Percentiles rank a stretch among this genome's conserved stretches.
These are phyloP conservation scores for Corynespora cassiicola DNA, from an alignment of 2,329 filamentous ascomycete species.

Conservation along the genomic window DNA sequence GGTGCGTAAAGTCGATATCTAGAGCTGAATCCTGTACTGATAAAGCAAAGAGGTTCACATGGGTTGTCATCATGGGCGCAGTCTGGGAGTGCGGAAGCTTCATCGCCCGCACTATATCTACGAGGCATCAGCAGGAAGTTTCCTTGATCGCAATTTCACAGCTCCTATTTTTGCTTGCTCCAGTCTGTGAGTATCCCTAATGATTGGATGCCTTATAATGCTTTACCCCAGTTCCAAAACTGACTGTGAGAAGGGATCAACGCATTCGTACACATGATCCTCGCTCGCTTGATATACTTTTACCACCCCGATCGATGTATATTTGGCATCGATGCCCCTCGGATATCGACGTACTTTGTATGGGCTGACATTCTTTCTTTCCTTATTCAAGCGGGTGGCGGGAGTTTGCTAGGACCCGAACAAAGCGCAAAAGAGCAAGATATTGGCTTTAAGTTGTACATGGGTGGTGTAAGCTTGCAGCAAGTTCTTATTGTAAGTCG, in stretches of 20 bases:
- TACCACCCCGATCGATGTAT: conserved; percentile 44
- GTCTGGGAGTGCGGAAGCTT: conserved; percentile 53
- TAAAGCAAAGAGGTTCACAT: conserved; percentile 49
- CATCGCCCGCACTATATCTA: conserved; percentile 48
- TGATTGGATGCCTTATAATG: too few relatives aligned
- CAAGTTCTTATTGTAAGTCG: conserved; percentile 36
- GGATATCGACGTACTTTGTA: conserved; percentile 52
- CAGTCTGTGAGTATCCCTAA: conserved; percentile 34
- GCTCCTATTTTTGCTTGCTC: conserved; percentile 54
- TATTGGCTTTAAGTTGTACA: conserved; percentile 51
- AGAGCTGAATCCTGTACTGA: too few relatives aligned
- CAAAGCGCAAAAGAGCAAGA: conserved; percentile 32
- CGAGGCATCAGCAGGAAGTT: conserved; percentile 47
- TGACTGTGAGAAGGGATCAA: conserved; percentile 47
- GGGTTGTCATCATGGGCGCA: conserved; percentile 54
- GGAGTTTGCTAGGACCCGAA: conserved; percentile 40
- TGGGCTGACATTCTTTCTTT: conserved; percentile 54
- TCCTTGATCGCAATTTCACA: conserved; percentile 41
- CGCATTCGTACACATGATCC: conserved; percentile 51
- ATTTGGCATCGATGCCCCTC: conserved; percentile 42
- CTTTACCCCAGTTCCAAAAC: neutral
- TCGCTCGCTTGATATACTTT: conserved; percentile 49
- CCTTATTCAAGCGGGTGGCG: conserved; percentile 52
- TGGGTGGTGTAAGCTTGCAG: conserved; percentile 39
- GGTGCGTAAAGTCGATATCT: too few relatives aligned